Percentiles rank a stretch among this genome's conserved stretches.
phyloP scores from a whole-genome alignment of 768 basidiomycete genomes.

The Leucocoprinus leucothites region DNA sequence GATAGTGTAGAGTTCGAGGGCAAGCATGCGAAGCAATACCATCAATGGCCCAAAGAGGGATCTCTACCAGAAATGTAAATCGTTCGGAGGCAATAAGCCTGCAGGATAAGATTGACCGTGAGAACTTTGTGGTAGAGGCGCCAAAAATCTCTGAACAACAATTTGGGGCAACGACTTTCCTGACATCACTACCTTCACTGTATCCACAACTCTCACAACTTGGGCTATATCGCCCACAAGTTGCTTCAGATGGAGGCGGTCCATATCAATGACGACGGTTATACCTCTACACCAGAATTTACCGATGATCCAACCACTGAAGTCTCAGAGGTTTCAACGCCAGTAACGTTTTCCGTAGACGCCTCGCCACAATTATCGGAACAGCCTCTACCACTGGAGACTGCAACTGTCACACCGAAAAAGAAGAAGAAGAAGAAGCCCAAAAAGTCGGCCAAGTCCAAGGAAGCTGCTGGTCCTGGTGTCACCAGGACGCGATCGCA shows the following conservation, averaged over 20 bases:
- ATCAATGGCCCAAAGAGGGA: too few species aligned
- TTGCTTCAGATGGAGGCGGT: neutral
- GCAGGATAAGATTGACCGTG: neutral
- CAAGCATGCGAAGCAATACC: too few species aligned
- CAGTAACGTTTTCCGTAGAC: constrained; percentile 10
- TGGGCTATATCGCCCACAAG: neutral
- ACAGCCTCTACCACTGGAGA: constrained; percentile 4
- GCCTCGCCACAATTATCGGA: constrained; percentile 9
- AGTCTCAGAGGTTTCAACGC: constrained; percentile 10
- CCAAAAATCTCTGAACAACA: constrained; percentile 4
- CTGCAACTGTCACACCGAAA: constrained; percentile 2
- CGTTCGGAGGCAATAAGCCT: neutral
- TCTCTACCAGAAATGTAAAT: too few species aligned
- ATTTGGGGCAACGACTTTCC: neutral
- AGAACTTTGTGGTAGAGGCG: neutral
- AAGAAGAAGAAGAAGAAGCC: constrained; percentile 18
- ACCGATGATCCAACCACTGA: constrained; percentile 11
- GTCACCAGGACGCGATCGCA: constrained; percentile 24
- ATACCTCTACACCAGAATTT: neutral
- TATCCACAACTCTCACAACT: neutral
- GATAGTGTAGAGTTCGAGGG: too few species aligned
- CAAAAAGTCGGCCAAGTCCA: constrained; percentile 30
- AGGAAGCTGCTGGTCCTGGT: constrained; percentile 31
- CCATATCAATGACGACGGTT: constrained; percentile 1
- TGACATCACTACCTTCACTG: neutral